Percentiles rank a stretch among this genome's conserved stretches.
These are phyloP conservation scores for Lonicera japonica DNA, from an alignment of 129 eudicot genomes.

Conservation along the genomic window DNA sequence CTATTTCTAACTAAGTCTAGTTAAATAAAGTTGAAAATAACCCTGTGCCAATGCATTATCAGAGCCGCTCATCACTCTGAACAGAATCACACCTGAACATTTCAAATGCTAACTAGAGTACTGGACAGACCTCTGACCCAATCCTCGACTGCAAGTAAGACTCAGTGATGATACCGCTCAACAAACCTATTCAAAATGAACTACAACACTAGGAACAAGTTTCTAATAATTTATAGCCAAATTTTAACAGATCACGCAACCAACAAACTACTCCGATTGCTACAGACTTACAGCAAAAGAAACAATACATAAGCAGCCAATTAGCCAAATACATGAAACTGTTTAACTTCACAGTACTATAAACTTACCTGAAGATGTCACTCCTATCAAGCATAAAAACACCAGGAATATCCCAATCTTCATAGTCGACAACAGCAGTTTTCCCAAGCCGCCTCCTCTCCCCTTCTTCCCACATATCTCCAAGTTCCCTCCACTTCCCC, in stretches of 20 bases:
- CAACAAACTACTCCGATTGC: too few species aligned
- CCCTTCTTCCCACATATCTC: conserved; percentile 92
- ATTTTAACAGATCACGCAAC: background rate
- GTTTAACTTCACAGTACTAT: background rate
- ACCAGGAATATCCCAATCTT: conserved; percentile 33
- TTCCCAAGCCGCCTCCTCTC: conserved; percentile 70
- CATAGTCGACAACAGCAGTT: conserved; percentile 54
- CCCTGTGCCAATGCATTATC: background rate
- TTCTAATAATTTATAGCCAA: background rate
- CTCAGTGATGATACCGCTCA: background rate
- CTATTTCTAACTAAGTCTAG: background rate
- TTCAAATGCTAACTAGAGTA: too few species aligned
- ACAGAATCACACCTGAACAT: background rate
- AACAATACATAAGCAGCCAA: background rate
- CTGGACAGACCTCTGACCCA: too few species aligned
- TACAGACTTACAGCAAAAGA: background rate
- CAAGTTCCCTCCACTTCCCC: conserved; percentile 70
- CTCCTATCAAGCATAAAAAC: conserved; percentile 73
- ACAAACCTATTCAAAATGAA: background rate
- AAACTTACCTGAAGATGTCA: conserved; percentile 62
- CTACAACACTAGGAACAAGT: background rate
- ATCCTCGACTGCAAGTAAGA: too few species aligned
- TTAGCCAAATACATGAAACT: background rate
- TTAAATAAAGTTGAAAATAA: background rate
- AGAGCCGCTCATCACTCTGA: background rate